phyloP scores from a whole-genome alignment of 306 rosid genomes.

The Lithocarpus polystachyus region DNA sequence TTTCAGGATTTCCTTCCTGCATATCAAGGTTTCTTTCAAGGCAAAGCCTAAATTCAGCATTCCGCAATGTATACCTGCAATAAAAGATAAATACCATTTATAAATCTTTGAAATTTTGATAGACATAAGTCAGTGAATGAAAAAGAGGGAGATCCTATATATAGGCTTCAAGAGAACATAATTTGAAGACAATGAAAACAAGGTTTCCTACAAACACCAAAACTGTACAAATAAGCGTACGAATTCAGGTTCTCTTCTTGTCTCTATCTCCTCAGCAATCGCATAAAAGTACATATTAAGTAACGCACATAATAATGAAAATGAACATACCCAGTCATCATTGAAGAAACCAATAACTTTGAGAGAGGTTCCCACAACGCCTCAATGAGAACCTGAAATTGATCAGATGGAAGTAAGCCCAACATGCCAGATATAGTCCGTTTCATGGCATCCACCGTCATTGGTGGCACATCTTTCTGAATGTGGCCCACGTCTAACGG shows the following conservation, averaged over 20 bases:
- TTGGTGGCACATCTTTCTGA: slow-evolving; percentile 85
- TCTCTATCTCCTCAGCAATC: background rate
- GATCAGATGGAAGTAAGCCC: slow-evolving; percentile 92
- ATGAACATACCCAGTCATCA: slow-evolving; percentile 83
- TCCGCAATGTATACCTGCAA: slow-evolving; percentile 82
- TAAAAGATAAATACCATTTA: slow-evolving; percentile 15
- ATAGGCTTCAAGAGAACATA: slow-evolving; percentile 8
- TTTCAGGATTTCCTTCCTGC: slow-evolving; percentile 49
- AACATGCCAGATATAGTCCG: slow-evolving; percentile 93
- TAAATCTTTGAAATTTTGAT: slow-evolving; percentile 11
- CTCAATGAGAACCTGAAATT: slow-evolving; percentile 79
- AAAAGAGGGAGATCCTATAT: background rate
- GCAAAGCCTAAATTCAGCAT: slow-evolving; percentile 94
- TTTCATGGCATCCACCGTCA: slow-evolving; percentile 92
- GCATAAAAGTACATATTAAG: background rate
- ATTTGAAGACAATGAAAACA: background rate
- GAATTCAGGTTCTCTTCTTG: background rate
- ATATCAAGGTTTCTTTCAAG: slow-evolving; percentile 69
- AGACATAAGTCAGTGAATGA: background rate
- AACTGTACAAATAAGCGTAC: background rate
- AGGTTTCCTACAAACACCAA: background rate
- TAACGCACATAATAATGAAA: background rate
- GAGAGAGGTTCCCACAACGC: slow-evolving; percentile 95
- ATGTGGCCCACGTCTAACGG: slow-evolving; percentile 80
- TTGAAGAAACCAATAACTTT: slow-evolving; percentile 81